Conservation (phyloP, 2,329 filamentous ascomycete species). For the Ascochyta pisi region DNA sequence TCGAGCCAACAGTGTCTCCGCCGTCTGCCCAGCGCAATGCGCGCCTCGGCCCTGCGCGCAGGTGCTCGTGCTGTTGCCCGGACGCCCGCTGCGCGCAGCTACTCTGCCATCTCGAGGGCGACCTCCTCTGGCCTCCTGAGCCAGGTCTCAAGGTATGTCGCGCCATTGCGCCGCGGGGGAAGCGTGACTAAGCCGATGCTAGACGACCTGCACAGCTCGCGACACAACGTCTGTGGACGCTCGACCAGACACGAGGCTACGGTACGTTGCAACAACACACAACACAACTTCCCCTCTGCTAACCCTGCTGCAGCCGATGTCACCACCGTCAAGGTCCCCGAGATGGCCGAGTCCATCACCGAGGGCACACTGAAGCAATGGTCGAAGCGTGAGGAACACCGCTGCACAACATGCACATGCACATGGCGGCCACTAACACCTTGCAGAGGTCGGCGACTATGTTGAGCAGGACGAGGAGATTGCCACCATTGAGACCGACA, state of each 20-base stretch:
- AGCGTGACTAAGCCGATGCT: conserved; percentile 20
- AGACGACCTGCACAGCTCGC: conserved; percentile 42
- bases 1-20: conserved; percentile 50
- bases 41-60: conserved; percentile 41
- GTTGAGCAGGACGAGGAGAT: conserved; percentile 98
- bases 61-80: conserved; percentile 34
- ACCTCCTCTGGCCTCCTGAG: conserved; percentile 42
- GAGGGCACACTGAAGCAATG: conserved; percentile 97
- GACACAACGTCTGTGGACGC: conserved; percentile 32
- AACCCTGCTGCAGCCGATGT: conserved; percentile 65
- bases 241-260: conserved; percentile 47
- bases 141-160: conserved; percentile 39
- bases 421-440: conserved; percentile 16
- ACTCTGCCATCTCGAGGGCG: conserved; percentile 44
- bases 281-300: background rate
- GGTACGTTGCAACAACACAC: conserved; percentile 24
- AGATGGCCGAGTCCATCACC: conserved; percentile 98
- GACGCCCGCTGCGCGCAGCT: conserved; percentile 38
- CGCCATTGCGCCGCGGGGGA: conserved; percentile 15
- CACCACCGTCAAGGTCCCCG: conserved; percentile 86
- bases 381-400: conserved; percentile 69
- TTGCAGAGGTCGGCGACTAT: conserved; percentile 80
- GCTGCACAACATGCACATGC: background rate
- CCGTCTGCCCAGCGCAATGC: conserved; percentile 41
- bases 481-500: conserved; percentile 98